phyloP scores from a whole-genome alignment of 2,329 filamentous ascomycete genomes.

The Blumeriella jaapii region DNA sequence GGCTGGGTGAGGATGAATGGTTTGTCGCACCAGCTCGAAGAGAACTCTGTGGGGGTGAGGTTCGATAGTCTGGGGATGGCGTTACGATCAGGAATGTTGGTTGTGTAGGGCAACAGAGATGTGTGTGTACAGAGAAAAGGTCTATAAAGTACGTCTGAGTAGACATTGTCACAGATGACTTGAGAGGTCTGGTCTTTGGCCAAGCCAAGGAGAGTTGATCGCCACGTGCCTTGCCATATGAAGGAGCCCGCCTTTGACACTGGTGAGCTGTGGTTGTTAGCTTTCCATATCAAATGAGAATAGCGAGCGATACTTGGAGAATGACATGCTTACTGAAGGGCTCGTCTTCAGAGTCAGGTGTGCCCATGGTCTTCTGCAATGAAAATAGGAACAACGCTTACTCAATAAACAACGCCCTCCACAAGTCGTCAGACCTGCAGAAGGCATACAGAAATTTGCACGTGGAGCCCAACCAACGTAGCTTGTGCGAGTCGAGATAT shows the following conservation, averaged over 20 bases:
- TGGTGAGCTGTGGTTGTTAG: conserved; percentile 18
- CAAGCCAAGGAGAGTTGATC: conserved; percentile 60
- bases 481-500: conserved; percentile 49
- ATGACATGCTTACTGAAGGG: not conserved
- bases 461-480: conserved; percentile 60
- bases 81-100: conserved; percentile 62
- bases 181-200: conserved; percentile 38
- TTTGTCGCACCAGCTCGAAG: conserved; percentile 60
- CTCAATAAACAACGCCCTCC: conserved; percentile 77
- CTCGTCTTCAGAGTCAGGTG: not conserved
- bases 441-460: conserved; percentile 85
- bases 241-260: conserved; percentile 24
- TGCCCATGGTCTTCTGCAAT: not conserved
- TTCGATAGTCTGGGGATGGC: conserved; percentile 58
- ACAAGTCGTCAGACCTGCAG: conserved; percentile 72
- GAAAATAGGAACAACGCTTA: conserved; percentile 42
- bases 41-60: conserved; percentile 63
- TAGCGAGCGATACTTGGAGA: not conserved
- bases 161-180: conserved; percentile 67
- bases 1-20: conserved; percentile 82
- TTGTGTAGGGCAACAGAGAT: conserved; percentile 51
- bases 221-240: conserved; percentile 74
- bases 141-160: conserved; percentile 80
- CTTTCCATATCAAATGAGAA: not conserved
- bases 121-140: conserved; percentile 85